Evolutionary conservation across 2,329 filamentous ascomycete genomes (phyloP), one percentile per base, ranked within the genome.

Genomic region (Verruconis gallopava): DNA sequence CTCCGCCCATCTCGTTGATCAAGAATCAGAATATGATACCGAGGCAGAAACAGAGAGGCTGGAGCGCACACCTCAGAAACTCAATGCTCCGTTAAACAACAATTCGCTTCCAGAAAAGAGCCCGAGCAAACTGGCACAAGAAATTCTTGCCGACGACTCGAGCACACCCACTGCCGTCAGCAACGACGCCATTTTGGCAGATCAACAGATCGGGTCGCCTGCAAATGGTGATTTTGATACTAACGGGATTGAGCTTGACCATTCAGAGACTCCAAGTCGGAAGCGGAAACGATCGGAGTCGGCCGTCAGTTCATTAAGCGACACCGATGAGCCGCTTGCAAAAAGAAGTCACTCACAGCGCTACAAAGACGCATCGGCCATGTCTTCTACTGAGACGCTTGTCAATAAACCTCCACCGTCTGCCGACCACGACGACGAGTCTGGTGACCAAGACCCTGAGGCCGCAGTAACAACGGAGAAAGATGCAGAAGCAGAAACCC

Each of bases 41-140:
- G 89, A 96, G 62, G 89, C 89, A 22, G 89, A 95, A 63, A 96
- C 89, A 2, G 88, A 95, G 63, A 79, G 91, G 45, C 72, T 98
- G 46, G 91, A 91, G 55, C 79, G 83, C 55, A 93, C 85, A n/a
- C 86, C 88, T 14, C 75, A 77, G 48, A 82, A 70, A 53, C n/a
- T 17, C 20, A 33, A 45, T 28, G 17, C 63, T 71, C 54, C 70
- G 48, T 37, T 55, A 55, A 50, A 55, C 54, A 21, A 52, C 4
- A 14, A 18, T 18, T 35, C 19, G 40, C 22, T 20, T 3, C 18
- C 39, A 15, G 77, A 81, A 51, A 74, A 73, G 49, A 85, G 79
- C 42, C 82, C 83, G 3, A 88, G 80, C 68, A 89, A 86, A 65
- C 71, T 86, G 46, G 76, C 77, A 50, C 75, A 79, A 47, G 68